phyloP scores from a whole-genome alignment of 441 rosid species.

The Aquilaria agallochum region DNA sequence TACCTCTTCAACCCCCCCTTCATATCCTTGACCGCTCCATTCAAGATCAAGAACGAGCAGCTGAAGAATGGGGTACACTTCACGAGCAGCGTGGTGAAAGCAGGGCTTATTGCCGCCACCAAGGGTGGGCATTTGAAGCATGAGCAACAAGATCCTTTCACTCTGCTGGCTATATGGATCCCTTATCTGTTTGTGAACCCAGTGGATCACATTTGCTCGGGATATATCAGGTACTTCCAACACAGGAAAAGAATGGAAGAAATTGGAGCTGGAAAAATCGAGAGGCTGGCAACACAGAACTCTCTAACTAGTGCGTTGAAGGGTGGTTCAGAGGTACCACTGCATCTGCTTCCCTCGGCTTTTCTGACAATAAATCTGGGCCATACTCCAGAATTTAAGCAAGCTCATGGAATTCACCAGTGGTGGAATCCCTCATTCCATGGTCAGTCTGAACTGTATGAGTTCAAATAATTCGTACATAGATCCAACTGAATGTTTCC shows the following conservation, averaged over 20 bases:
- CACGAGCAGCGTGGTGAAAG: constrained; percentile 32
- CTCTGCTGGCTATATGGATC: constrained; percentile 32
- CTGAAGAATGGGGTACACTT: constrained; percentile 30
- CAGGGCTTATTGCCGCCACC: constrained; percentile 34
- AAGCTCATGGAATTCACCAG: constrained; percentile 43
- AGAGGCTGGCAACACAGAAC: constrained; percentile 31
- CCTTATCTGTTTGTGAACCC: constrained; percentile 39
- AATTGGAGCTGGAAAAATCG: constrained; percentile 32
- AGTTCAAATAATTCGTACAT: constrained; percentile 6
- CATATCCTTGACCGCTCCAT: constrained; percentile 28
- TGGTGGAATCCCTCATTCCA: constrained; percentile 37
- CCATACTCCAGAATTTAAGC: constrained; percentile 23
- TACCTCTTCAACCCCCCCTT: constrained; percentile 54
- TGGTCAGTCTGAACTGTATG: constrained; percentile 26
- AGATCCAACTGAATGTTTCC: too few species aligned
- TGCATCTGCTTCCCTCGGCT: constrained; percentile 38
- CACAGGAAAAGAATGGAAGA: constrained; percentile 40
- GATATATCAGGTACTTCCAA: constrained; percentile 40
- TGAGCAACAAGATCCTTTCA: constrained; percentile 23
- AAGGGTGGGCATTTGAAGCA: constrained; percentile 21
- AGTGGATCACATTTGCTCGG: constrained; percentile 37
- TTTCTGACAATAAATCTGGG: constrained; percentile 22
- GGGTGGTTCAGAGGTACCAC: constrained; percentile 25
- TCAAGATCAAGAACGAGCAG: constrained; percentile 27
- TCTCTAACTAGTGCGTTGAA: constrained; percentile 29